Evolutionary conservation across 306 rosid species (phyloP), one percentile per base, ranked within the genome.

Genomic region (Begonia masoniana): DNA sequence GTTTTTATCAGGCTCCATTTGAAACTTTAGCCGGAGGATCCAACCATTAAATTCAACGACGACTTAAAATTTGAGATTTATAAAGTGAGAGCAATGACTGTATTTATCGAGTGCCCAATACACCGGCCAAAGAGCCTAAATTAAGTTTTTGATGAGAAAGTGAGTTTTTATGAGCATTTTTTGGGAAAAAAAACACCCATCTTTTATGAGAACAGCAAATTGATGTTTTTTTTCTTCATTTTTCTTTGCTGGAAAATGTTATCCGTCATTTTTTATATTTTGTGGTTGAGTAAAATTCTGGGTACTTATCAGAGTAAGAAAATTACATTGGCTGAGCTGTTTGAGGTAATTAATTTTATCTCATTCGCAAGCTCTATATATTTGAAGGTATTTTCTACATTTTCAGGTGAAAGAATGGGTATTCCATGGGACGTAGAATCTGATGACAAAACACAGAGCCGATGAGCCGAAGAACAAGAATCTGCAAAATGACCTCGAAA

Each of bases 361-460:
- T 21, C 24, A 21, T 21, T 21, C 24, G 24, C 24, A 21, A 21
- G 9, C 39, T 41, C 19, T 10, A 55, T 48, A 12, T 5, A 11
- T 14, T 12, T 46, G 14, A 12, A 46, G 14, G 13, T 46, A 10
- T 46, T 46, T 6, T 46, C 13, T 12, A 12, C 41, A 12, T 19
- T 57, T 51, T 55, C 13, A 54, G 58, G 7, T 59, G 54, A 64
- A 59, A 57, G 64, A 55, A 13, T 51, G 23, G 72, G 62, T 67
- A 39, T 67, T 52, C 7, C 10, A 13, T 31, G 53, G 62, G 65
- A 17, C 58, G 49, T 56, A 61, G 68, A 57, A 59, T 51, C 58
- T 70, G 88, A 73, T 59, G 65, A 66, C 68, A 47, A 68, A 71
- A 50, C 54, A 54, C 69, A 77, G 62, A 55, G 56, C 76, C n/a